Percentiles rank a stretch among this genome's conserved stretches.
Evolutionary conservation across 345 rosid species (phyloP).

Genomic region (Brassica juncea): DNA sequence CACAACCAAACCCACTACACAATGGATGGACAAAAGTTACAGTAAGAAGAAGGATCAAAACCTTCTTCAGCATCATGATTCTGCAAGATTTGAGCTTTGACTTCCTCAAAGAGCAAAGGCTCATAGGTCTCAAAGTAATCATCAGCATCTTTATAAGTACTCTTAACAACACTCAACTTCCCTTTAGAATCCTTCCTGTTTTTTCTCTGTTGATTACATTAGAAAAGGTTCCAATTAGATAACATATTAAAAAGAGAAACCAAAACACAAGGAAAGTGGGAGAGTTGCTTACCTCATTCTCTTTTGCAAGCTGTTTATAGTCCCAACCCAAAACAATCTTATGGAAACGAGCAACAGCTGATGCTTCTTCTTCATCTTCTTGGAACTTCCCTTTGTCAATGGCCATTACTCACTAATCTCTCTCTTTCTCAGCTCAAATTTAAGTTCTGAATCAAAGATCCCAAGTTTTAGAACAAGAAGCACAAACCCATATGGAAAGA

Average conservation of each 20-base stretch:
- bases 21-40: background rate
- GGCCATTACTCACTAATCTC: constrained; percentile 44
- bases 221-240: background rate
- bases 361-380: constrained; percentile 59
- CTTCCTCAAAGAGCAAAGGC: constrained; percentile 89
- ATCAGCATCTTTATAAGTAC: constrained; percentile 63
- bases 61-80: constrained; percentile 78
- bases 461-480: background rate
- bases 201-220: constrained; percentile 33
- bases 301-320: constrained; percentile 62
- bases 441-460: background rate
- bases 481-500: constrained; percentile 1
- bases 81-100: constrained; percentile 82
- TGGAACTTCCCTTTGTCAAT: constrained; percentile 57
- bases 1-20: background rate
- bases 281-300: constrained; percentile 43
- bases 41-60: constrained; percentile 24
- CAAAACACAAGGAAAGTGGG: background rate
- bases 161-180: constrained; percentile 58
- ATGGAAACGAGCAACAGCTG: constrained; percentile 59
- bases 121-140: constrained; percentile 85
- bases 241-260: background rate
- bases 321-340: constrained; percentile 77
- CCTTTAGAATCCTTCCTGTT: constrained; percentile 36
- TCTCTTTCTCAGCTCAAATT: background rate